Percentiles rank a stretch among this genome's conserved stretches.
These are phyloP conservation scores for Taiozyma sp. DNA, from an alignment of 1,139 yeast genomes.

Conservation along the genomic window DNA sequence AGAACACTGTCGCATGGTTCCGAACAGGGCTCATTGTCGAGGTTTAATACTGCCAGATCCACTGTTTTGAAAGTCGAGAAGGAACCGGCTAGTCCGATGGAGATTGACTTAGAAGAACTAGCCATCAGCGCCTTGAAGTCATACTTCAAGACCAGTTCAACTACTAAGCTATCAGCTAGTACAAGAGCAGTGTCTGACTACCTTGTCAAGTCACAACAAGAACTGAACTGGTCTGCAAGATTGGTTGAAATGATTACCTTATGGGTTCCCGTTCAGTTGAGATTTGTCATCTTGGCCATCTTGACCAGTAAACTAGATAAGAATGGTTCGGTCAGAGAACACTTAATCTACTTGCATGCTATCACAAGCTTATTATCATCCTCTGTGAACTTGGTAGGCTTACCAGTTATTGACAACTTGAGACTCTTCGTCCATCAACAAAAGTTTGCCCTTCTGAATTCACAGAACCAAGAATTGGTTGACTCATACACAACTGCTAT, in stretches of 20 bases:
- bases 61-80: background rate
- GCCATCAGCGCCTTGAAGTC: slow-evolving; percentile 41
- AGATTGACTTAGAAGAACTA: slow-evolving; percentile 26
- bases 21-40: slow-evolving; percentile 13
- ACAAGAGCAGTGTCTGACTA: slow-evolving; percentile 40
- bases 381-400: slow-evolving; percentile 80
- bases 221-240: slow-evolving; percentile 45
- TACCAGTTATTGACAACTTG: slow-evolving; percentile 81
- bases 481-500: slow-evolving; percentile 39
- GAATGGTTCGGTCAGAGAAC: slow-evolving; percentile 21
- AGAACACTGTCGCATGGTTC: slow-evolving; percentile 17
- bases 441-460: slow-evolving; percentile 26
- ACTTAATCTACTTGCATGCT: slow-evolving; percentile 46
- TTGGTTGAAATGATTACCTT: slow-evolving; percentile 64
- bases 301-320: slow-evolving; percentile 31
- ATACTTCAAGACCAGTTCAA: slow-evolving; percentile 46
- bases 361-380: slow-evolving; percentile 72
- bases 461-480: slow-evolving; percentile 15
- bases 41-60: slow-evolving; percentile 15
- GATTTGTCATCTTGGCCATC: slow-evolving; percentile 61
- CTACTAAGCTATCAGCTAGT: slow-evolving; percentile 44
- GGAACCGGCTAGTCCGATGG: slow-evolving; percentile 8
- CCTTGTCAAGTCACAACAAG: slow-evolving; percentile 26
- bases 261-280: slow-evolving; percentile 85
- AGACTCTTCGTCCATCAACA: slow-evolving; percentile 62